Evolutionary conservation across 176 grass and related monocot species (phyloP).

Genomic region (Ensete glaucum): DNA sequence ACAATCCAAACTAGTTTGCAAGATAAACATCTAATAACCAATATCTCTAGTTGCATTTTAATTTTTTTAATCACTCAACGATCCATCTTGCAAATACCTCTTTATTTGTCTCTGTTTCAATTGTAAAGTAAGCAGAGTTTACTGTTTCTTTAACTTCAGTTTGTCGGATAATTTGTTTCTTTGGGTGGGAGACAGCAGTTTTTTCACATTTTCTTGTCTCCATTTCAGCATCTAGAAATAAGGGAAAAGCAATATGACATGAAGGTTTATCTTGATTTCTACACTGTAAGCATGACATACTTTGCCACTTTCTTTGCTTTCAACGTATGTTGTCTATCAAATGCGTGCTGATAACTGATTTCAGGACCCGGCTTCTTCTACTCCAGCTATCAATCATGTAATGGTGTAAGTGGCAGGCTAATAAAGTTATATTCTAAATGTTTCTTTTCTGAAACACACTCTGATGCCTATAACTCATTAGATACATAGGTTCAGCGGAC

Average conservation of each 20-base stretch:
- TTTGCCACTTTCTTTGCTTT: conserved; percentile 4
- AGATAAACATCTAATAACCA: not conserved
- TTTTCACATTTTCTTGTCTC: not conserved
- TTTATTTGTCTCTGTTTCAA: no score
- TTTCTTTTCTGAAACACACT: conserved; percentile 23
- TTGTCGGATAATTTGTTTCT: not conserved
- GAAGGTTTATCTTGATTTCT: conserved; percentile 77
- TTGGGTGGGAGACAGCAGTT: not conserved
- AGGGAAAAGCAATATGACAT: conserved; percentile 94
- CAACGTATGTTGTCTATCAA: conserved; percentile 1
- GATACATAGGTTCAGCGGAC: conserved; percentile 68
- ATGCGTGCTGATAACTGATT: not conserved
- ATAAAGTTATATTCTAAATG: conserved; percentile 1
- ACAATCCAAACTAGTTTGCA: not conserved
- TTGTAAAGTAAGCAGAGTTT: no score
- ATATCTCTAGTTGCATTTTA: not conserved
- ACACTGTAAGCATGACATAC: conserved; percentile 50
- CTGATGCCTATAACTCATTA: conserved; percentile 25
- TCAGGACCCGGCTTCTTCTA: conserved; percentile 46
- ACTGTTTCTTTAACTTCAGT: not conserved
- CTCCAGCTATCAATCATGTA: conserved; percentile 47
- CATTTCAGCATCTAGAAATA: conserved; percentile 66
- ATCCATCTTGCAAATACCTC: no score
- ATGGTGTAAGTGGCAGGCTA: conserved; percentile 66
- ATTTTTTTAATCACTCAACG: no score